Conservation (phyloP, 2,329 filamentous ascomycete species). For the Epichloe aotearoae region DNA sequence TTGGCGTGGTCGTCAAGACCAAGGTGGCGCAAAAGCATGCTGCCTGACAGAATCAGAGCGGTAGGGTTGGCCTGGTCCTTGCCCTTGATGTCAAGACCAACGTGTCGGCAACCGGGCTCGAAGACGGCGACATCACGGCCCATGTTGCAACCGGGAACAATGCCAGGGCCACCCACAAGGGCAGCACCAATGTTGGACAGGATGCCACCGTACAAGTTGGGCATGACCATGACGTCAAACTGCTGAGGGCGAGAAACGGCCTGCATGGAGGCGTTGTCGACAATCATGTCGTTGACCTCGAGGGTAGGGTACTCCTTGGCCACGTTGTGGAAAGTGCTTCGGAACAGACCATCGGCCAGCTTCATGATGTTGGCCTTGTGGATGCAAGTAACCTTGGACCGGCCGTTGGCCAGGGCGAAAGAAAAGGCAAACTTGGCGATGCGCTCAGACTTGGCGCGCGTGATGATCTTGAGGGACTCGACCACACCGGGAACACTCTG, state of each 20-base stretch:
- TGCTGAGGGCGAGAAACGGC: constrained; percentile 92
- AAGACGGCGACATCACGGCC: constrained; percentile 96
- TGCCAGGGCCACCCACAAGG: constrained; percentile 89
- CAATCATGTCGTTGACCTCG: constrained; percentile 98
- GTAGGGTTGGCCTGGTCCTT: constrained; percentile 99
- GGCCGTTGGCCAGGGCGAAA: constrained; percentile 96
- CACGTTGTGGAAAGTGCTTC: constrained; percentile 87
- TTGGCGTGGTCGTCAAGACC: constrained; percentile 97
- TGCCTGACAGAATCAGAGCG: constrained; percentile 83
- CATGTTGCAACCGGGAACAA: constrained; percentile 99
- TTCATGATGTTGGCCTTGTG: constrained; percentile 99
- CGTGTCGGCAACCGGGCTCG: constrained; percentile 97
- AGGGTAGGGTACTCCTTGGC: constrained; percentile 92
- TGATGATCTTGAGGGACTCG: constrained; percentile 99
- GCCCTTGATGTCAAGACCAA: constrained; percentile 98
- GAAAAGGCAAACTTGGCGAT: constrained; percentile 98
- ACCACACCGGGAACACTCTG: constrained; percentile 94
- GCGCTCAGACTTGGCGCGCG: constrained; percentile 94
- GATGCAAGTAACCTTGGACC: constrained; percentile 98
- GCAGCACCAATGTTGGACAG: constrained; percentile 97
- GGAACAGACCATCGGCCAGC: constrained; percentile 96
- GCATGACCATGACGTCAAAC: constrained; percentile 99
- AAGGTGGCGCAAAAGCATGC: constrained; percentile 94
- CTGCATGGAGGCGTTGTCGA: constrained; percentile 99
- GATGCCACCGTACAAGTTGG: constrained; percentile 97